These are phyloP conservation scores for Geosiphon pyriformis DNA, from an alignment of 192 early-diverging fungal genomes.

Conservation along the genomic window DNA sequence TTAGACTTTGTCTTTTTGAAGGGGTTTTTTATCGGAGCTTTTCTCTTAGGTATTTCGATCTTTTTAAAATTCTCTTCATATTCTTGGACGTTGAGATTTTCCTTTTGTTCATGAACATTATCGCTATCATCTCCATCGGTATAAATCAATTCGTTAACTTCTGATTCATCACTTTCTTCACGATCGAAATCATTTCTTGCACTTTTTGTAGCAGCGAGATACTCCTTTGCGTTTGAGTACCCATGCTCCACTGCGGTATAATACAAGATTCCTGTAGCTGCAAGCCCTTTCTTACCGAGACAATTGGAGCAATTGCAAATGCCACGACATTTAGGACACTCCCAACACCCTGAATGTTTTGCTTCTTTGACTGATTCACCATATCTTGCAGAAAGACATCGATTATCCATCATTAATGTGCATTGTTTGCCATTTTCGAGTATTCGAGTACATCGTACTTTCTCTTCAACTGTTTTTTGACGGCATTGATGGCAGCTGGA, in stretches of 20 bases:
- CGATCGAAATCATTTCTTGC: no score
- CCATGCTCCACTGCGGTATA: constrained; percentile 13
- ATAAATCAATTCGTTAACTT: no score
- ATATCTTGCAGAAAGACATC: constrained; percentile 24
- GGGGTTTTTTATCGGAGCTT: no score
- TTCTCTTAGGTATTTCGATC: no score
- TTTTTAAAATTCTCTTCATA: no score
- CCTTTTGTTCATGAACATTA: no score
- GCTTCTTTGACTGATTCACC: constrained; percentile 26
- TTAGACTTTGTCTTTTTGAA: no score
- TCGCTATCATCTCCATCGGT: no score
- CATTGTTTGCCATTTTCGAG: constrained; percentile 2
- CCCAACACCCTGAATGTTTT: constrained; percentile 24
- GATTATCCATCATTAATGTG: constrained; percentile 28
- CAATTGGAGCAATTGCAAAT: constrained; percentile 33
- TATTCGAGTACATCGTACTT: constrained; percentile 20
- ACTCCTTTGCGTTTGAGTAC: constrained; percentile 24
- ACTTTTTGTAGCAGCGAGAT: constrained; percentile 26
- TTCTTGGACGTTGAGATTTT: no score
- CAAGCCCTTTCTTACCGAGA: constrained; percentile 25
- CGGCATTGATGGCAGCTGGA: constrained; percentile 26
- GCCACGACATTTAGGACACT: constrained; percentile 30
- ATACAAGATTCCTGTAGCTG: constrained; percentile 24
- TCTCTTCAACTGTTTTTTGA: constrained; percentile 26
- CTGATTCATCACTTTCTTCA: no score